Base-by-base conservation (phyloP, 108 stramenopile species). In the Discostella stelligeroides region DNA sequence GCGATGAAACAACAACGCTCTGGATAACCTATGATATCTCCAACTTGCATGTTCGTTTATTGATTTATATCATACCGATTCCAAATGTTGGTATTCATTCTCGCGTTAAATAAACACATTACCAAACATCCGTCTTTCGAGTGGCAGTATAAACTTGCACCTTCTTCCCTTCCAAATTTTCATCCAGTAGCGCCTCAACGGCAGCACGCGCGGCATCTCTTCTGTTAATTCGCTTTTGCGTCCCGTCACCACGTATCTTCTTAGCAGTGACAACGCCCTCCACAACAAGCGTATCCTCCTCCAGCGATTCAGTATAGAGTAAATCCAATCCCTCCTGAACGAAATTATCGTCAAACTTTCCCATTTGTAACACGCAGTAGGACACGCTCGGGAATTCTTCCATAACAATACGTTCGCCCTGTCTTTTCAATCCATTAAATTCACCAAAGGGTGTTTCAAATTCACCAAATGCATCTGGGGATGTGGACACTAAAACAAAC, bases 401-500 rank as follows among this genome's bases (percentile, higher is more conserved):
- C 68, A 25, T 55, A 5, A 82, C 53, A 7, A 86, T 81, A 18
- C 85, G 63, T 65, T 91, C 92, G 11, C 87, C 88, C 51, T 85
- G 75, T 54, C 90, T 76, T 55, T 94, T 94, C 47, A 90, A 63
- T 5, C 83, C 90, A 53, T 84, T 70, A 59, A 91, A 94, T 42
- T 87, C 81, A 7, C 90, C 90, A 71, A 87, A 89, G 0, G 92
- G 90, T 10, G 92, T 94, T 61, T 91, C 90, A 64, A 90, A 94
- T 55, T 89, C 82, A 1, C 68, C 73, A 38, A 85, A 83, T 13
- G 87, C 84, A 43, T 87, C 84, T 0, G 88, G 88, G 7, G 83
- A 63, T 15, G 80, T 70, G 6, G 92, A 93, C 0, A 90, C 86
- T 20, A 88, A 59, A 3, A 93, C 80, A 68, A 93, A 76, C 34